These are phyloP conservation scores for Skeletonema menzelii DNA, from an alignment of 108 stramenopile genomes.

Conservation along the genomic window DNA sequence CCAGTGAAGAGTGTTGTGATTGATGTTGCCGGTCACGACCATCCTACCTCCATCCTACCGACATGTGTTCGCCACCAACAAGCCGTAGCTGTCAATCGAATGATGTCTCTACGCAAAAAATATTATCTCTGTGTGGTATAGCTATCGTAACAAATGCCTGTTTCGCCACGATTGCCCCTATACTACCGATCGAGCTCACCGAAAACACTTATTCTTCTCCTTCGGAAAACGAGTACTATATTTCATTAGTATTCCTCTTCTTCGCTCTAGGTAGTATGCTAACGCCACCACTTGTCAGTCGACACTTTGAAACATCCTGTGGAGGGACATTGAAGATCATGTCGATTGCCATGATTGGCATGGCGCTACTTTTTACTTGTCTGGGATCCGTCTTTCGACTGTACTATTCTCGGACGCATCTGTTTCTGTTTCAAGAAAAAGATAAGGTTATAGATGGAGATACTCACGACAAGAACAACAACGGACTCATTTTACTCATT, in stretches of 20 bases:
- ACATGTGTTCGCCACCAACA: no score
- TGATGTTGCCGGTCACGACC: not conserved
- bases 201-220: conserved; percentile 11
- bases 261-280: conserved; percentile 28
- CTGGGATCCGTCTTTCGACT: conserved; percentile 26
- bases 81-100: not conserved
- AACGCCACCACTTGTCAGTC: conserved; percentile 14
- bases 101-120: not conserved
- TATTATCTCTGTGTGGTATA: conserved; percentile 27
- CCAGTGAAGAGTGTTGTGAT: no score
- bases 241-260: conserved; percentile 37
- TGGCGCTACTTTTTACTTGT: conserved; percentile 25
- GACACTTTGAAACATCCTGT: conserved; percentile 19
- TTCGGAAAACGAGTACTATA: conserved; percentile 11
- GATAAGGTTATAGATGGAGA: not conserved
- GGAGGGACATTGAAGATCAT: conserved; percentile 26
- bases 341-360: conserved; percentile 18
- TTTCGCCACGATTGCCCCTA: conserved; percentile 38
- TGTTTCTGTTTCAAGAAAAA: not conserved
- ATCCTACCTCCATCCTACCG: no score
- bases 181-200: conserved; percentile 33
- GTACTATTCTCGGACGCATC: not conserved
- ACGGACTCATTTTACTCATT: conserved; percentile 7
- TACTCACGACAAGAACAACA: not conserved
- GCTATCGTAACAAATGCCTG: conserved; percentile 27